Conservation (phyloP, 2,329 filamentous ascomycete genomes). For the Diaporthe aspalathi region DNA sequence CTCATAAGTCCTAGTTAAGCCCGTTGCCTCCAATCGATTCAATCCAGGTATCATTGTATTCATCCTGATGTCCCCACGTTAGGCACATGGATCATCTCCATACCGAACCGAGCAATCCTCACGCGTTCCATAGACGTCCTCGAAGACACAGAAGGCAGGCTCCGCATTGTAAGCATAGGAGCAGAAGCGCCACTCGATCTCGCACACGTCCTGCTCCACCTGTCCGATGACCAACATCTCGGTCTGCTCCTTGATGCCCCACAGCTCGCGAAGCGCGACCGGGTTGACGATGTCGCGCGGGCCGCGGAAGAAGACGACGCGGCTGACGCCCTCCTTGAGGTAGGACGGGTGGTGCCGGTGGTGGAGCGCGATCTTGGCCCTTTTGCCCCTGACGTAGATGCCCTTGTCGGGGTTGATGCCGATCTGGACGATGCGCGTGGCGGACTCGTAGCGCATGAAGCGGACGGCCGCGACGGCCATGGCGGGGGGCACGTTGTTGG, state of each 20-base stretch:
- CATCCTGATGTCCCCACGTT: no score
- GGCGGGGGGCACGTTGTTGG: neutral
- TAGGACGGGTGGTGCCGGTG: neutral
- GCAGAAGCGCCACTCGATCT: conserved; percentile 31
- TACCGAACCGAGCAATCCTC: conserved; percentile 8
- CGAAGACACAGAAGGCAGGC: conserved; percentile 14
- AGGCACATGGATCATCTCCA: conserved; percentile 25
- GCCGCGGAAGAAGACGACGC: conserved; percentile 24
- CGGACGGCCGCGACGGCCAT: conserved; percentile 22
- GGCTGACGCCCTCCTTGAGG: neutral
- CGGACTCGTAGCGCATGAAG: conserved; percentile 19
- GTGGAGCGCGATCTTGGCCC: conserved; percentile 7
- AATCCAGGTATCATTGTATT: no score
- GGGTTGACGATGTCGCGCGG: conserved; percentile 3
- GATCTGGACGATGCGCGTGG: conserved; percentile 19
- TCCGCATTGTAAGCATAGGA: conserved; percentile 14
- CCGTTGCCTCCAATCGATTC: neutral
- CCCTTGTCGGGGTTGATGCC: neutral
- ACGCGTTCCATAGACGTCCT: neutral
- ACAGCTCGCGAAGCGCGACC: conserved; percentile 6
- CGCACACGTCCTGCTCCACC: neutral
- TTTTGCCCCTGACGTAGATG: neutral
- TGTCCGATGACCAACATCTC: neutral
- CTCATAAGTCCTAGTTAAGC: accelerated
- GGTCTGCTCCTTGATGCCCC: conserved; percentile 24